Evolutionary conservation across 305 asterid species (phyloP).

Genomic region (Fraxinus nigra): DNA sequence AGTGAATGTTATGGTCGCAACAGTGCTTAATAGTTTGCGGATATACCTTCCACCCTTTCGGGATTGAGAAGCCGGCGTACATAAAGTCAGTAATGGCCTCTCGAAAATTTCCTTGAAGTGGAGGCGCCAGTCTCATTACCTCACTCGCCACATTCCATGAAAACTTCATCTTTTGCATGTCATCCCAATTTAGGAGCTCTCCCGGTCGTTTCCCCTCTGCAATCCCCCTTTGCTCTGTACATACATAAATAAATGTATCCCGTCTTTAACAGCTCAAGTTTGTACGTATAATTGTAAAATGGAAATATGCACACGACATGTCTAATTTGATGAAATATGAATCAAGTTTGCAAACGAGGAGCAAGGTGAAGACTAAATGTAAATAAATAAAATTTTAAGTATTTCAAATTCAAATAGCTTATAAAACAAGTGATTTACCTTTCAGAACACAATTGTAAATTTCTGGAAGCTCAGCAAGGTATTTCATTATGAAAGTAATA

Average conservation of each 20-base stretch:
- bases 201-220: not conserved
- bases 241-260: not conserved
- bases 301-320: not conserved
- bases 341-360: not conserved
- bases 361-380: not conserved
- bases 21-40: not conserved
- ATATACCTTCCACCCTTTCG: constrained; percentile 24
- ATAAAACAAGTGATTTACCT: not conserved
- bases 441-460: constrained; percentile 19
- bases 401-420: not conserved
- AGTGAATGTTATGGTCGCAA: too few relatives aligned
- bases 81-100: constrained; percentile 4
- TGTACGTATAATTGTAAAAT: too few relatives aligned
- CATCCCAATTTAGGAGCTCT: constrained; percentile 15
- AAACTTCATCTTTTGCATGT: constrained; percentile 18
- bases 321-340: not conserved
- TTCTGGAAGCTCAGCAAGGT: constrained; percentile 17
- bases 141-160: constrained; percentile 18
- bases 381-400: too few relatives aligned
- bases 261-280: not conserved
- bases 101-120: constrained; percentile 21
- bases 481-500: constrained; percentile 22
- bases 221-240: constrained; percentile 11
- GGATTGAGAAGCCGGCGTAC: not conserved
- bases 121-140: constrained; percentile 12